phyloP scores from a whole-genome alignment of 208 protist genomes.

The Polymyxa betae region DNA sequence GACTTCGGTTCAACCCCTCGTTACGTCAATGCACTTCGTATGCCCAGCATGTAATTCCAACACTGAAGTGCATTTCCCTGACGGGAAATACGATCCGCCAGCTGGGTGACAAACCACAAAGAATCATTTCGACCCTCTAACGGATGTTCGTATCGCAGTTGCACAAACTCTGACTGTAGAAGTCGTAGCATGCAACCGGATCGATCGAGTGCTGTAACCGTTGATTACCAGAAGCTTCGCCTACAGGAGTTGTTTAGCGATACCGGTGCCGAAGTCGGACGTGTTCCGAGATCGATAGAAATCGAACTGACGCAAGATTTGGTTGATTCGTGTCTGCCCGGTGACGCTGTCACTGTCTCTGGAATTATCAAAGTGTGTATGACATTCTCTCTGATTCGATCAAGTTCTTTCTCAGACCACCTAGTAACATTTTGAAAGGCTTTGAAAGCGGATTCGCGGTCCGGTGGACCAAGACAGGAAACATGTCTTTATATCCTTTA shows the following conservation, averaged over 20 bases:
- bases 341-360: constrained; percentile 78
- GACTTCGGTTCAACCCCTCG: constrained; percentile 76
- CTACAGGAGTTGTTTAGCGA: constrained; percentile 80
- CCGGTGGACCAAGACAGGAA: constrained; percentile 24
- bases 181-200: constrained; percentile 69
- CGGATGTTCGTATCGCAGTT: background rate
- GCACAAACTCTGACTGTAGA: constrained; percentile 64
- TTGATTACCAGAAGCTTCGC: constrained; percentile 81
- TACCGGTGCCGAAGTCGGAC: constrained; percentile 67
- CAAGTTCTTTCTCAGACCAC: background rate
- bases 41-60: constrained; percentile 71
- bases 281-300: constrained; percentile 82
- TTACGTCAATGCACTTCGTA: constrained; percentile 73
- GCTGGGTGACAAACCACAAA: constrained; percentile 56
- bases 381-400: background rate
- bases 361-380: constrained; percentile 78
- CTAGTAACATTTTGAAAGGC: background rate
- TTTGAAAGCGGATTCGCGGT: background rate
- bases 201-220: constrained; percentile 60
- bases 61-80: constrained; percentile 62
- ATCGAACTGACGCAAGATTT: constrained; percentile 80
- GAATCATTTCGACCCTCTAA: background rate
- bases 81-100: constrained; percentile 69
- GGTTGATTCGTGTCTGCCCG: constrained; percentile 81
- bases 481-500: constrained; percentile 73